Base-by-base conservation (phyloP, 2,329 filamentous ascomycete genomes). In the Neofusicoccum sp. region DNA sequence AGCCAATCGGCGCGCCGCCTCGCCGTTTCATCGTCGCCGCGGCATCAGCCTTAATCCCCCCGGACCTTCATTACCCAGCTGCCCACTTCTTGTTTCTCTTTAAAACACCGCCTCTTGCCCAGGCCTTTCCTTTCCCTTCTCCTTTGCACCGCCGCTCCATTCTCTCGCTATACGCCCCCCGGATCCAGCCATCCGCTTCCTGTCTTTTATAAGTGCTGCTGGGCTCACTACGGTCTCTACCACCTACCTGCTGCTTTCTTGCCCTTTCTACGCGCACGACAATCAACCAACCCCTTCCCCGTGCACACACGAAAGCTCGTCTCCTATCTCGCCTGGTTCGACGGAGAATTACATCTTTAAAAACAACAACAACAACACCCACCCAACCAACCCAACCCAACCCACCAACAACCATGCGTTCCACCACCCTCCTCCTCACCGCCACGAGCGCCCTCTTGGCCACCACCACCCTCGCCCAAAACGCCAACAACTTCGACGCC, bases 381-480 rank as follows among this genome's bases (percentile, higher is more conserved):
- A 41, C 20, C 9, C 49, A 40, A 14, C 26, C 38, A 43, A 11
- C 26, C 6, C 31, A 36, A 30, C 16, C n/a, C n/a, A 34, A 41
- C 31, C 40, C 44, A 34, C 12, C 36, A 40, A 26, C 34, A 33
- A 62, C 24, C 24, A 64, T 64, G 62, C 62, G 62, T 49, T 48
- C 57, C 57, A 45, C 44, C 30, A 14, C 60, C 53, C n/a, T 62
- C 53, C 36, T 58, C 60, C 12, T 61, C 33, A 45, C 56, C 60
- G 20, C 56, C 54, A n/a, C 58, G 48, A 56, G 43, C 45, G 56
- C 61, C 48, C 20, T 63, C n/a, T 24, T 58, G 40, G 60, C 41
- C 60, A 61, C 38, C 60, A 62, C 63, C 63, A 41, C 47, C 62
- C 62, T 63, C 11, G 56, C 40, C 45, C 43, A 64, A 28, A 26